Base-by-base conservation (phyloP, 306 rosid genomes). In the Vigna nakashimae region DNA sequence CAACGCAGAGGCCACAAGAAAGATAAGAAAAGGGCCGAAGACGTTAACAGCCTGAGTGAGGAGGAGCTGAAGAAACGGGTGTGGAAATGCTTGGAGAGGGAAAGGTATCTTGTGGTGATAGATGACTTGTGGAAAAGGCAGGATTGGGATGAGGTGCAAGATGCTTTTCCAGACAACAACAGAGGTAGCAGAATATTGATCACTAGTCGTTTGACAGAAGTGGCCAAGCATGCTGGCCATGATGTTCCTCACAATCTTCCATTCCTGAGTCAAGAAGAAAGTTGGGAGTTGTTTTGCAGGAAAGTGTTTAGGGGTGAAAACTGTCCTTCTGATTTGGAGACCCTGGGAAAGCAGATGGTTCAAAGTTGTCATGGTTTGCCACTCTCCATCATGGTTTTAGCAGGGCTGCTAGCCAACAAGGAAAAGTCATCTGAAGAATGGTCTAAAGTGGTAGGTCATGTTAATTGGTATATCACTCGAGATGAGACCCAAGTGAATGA, bases 281-380 rank as follows among this genome's bases (percentile, higher is more conserved):
- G 87, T 15, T 80, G 82, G 73, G 78, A 79, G 12, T 66, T 79
- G 7, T 83, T 83, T 24, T 12, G 67, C n/a, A 26, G 7, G 38
- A 73, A 58, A 80, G 84, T 73, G 16, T 73, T 65, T 45, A 48
- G 26, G 17, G 81, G 68, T 30, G 69, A 55, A 77, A 50, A 77
- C 0, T 55, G 43, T 11, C 36, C 57, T 42, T n/a, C 17, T 67
- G 81, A 43, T 16, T 43, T 77, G 22, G 75, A 56, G 10, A 0
- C 38, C 67, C 24, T 77, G 0, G 81, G 75, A 0, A 73, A 73
- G 12, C 64, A 65, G 18, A 45, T 80, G 2, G 70, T 56, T 68
- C 9, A 32, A 32, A 80, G 79, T 46, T 80, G 79, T 34, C 17
- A 63, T 0, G 69, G 75, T 9, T 80, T 80, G 53, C 83, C 79